Evolutionary conservation across 139 green algal species (phyloP).

Genomic region (Medakamo hakoo): DNA sequence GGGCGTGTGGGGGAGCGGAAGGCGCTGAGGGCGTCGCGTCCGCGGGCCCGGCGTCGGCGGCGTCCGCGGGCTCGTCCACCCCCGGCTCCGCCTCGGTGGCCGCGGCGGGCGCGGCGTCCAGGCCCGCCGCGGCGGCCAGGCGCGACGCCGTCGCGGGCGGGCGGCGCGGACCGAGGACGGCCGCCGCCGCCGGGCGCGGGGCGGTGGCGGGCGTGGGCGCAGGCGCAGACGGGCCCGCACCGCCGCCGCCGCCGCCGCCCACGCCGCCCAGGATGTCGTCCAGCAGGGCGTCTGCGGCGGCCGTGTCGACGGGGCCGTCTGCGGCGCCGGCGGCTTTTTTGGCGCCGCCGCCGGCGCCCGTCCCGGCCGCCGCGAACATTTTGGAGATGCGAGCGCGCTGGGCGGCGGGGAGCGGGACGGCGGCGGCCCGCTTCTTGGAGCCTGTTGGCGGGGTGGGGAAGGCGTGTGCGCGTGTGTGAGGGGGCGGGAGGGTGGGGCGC

Average conservation of each 20-base stretch:
- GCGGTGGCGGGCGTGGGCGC: background rate
- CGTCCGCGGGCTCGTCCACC: background rate
- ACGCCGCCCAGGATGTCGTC: conserved; percentile 55
- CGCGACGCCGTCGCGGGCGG: background rate
- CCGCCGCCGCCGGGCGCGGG: conserved; percentile 1
- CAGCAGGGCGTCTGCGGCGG: conserved; percentile 48
- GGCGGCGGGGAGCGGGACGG: background rate
- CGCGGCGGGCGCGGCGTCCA: no score
- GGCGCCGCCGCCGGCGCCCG: no score
- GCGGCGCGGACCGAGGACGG: background rate
- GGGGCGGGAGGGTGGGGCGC: background rate
- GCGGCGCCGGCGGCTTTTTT: background rate
- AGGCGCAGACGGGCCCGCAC: background rate
- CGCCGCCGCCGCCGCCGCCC: conserved; percentile 2
- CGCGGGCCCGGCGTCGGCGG: no score
- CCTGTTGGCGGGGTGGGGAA: background rate
- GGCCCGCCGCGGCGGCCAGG: background rate
- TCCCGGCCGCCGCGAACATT: background rate
- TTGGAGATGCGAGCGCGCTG: background rate
- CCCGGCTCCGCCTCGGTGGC: background rate
- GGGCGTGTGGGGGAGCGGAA: background rate
- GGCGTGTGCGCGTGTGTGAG: background rate
- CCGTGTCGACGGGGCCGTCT: conserved; percentile 2
- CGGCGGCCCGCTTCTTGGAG: conserved; percentile 3
- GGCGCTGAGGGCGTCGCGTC: background rate